Conservation (phyloP, 2,329 filamentous ascomycete species). For the Trichoderma sp. region DNA sequence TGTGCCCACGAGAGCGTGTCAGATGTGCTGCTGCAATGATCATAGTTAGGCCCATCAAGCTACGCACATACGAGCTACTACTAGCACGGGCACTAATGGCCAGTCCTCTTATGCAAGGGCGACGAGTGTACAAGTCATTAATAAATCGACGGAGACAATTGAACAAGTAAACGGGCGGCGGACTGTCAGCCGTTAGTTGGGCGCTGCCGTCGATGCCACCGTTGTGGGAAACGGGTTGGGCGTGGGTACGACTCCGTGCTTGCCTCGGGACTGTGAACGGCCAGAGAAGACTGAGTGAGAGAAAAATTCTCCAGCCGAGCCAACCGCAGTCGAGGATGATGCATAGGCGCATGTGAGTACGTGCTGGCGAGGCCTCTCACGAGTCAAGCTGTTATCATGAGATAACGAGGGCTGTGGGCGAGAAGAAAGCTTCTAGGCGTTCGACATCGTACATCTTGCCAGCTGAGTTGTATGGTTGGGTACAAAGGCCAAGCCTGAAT, state of each 20-base stretch:
- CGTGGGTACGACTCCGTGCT: background rate
- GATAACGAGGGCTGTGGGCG: background rate
- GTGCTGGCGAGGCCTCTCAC: background rate
- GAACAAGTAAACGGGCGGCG: background rate
- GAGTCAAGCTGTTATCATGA: slow-evolving; percentile 4
- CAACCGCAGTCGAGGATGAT: slow-evolving; percentile 5
- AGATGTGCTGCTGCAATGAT: background rate
- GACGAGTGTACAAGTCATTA: slow-evolving; percentile 1
- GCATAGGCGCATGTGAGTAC: background rate
- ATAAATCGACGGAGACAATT: background rate
- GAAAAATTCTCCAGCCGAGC: slow-evolving; percentile 14
- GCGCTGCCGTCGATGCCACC: slow-evolving; percentile 8
- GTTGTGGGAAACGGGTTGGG: slow-evolving; percentile 1
- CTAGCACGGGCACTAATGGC: background rate
- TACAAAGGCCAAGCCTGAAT: background rate
- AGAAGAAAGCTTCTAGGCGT: background rate
- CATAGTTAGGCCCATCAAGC: background rate
- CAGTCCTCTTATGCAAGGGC: background rate
- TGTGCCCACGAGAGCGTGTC: background rate
- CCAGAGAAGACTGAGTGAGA: background rate
- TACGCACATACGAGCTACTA: slow-evolving; percentile 4
- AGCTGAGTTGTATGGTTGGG: background rate
- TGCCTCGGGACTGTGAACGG: background rate
- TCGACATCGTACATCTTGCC: background rate
- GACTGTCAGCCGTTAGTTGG: slow-evolving; percentile 3